Percentiles rank a stretch among this genome's conserved stretches.
Evolutionary conservation across 1,284 basidiomycete species (phyloP).

Genomic region (Microbotryum violaceum): DNA sequence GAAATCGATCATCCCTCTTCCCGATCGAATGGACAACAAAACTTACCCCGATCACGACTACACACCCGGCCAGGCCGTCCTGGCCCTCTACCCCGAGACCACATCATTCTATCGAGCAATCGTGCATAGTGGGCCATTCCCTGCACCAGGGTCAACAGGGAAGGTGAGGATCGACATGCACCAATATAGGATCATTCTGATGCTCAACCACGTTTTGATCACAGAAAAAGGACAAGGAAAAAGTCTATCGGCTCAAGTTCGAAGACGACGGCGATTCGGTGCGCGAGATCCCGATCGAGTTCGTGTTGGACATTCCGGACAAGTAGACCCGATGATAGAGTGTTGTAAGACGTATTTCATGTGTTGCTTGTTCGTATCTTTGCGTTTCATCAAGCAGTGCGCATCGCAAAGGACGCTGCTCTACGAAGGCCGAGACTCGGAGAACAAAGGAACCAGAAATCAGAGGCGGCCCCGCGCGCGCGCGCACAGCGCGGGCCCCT

Average conservation of each 20-base stretch:
- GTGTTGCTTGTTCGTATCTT: neutral
- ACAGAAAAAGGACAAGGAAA: conserved; percentile 19
- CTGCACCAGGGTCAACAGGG: conserved; percentile 9
- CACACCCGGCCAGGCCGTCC: conserved; percentile 41
- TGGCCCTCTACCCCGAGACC: conserved; percentile 49
- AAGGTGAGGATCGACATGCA: conserved; percentile 19
- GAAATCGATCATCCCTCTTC: conserved; percentile 45
- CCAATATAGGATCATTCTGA: neutral
- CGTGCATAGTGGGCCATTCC: conserved; percentile 35
- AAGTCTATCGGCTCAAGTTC: conserved; percentile 35
- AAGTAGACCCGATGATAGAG: neutral
- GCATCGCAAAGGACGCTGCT: too few species aligned
- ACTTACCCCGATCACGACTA: conserved; percentile 43
- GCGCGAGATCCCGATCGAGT: conserved; percentile 23
- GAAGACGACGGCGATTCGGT: conserved; percentile 35
- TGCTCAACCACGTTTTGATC: neutral
- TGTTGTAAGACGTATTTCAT: neutral
- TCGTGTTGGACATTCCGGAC: conserved; percentile 25
- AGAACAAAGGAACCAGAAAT: too few species aligned
- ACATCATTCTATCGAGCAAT: conserved; percentile 47
- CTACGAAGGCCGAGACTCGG: too few species aligned
- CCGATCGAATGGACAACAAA: conserved; percentile 40
- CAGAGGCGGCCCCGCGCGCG: too few species aligned
- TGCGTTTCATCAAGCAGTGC: neutral
- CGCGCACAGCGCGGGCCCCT: too few species aligned